Conservation (phyloP, 164 flowering plant species). For the Tinospora cordifolia region DNA sequence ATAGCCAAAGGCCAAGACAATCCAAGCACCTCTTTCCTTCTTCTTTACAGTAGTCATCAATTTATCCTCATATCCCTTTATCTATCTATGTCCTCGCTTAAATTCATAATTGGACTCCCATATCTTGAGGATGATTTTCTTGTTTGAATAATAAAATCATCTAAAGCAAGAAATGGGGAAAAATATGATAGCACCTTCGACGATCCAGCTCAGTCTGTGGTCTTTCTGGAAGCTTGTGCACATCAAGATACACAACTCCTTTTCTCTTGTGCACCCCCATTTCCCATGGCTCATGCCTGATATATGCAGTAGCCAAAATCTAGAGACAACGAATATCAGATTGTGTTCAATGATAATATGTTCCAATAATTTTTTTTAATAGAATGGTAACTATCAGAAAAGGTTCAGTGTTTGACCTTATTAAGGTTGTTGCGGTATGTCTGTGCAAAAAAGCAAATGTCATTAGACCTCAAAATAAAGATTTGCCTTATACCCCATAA, state of each 20-base stretch:
- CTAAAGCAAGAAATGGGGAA: slow-evolving; percentile 2
- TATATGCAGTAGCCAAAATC: slow-evolving; percentile 90
- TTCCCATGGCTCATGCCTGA: slow-evolving; percentile 90
- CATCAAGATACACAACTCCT: slow-evolving; percentile 96
- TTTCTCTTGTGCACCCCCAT: slow-evolving; percentile 99
- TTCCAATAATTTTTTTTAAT: background rate
- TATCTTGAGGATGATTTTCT: background rate
- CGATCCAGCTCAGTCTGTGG: slow-evolving; percentile 78
- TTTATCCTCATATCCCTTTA: background rate
- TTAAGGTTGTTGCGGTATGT: slow-evolving; percentile 94
- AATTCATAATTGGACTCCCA: background rate
- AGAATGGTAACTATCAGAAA: background rate
- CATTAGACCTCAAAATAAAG: slow-evolving; percentile 3
- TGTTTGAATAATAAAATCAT: background rate
- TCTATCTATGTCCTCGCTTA: background rate
- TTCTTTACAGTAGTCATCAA: background rate
- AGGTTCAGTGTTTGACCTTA: slow-evolving; percentile 52
- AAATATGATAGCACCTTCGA: slow-evolving; percentile 46
- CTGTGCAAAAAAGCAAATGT: slow-evolving; percentile 35
- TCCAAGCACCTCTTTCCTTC: background rate
- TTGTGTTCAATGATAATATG: background rate
- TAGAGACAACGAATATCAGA: slow-evolving; percentile 22
- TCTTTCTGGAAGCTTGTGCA: slow-evolving; percentile 89
- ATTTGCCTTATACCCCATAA: background rate
- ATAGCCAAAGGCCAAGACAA: background rate